These are phyloP conservation scores for Epichloe uncinata DNA, from an alignment of 2,329 filamentous ascomycete genomes.

Conservation along the genomic window DNA sequence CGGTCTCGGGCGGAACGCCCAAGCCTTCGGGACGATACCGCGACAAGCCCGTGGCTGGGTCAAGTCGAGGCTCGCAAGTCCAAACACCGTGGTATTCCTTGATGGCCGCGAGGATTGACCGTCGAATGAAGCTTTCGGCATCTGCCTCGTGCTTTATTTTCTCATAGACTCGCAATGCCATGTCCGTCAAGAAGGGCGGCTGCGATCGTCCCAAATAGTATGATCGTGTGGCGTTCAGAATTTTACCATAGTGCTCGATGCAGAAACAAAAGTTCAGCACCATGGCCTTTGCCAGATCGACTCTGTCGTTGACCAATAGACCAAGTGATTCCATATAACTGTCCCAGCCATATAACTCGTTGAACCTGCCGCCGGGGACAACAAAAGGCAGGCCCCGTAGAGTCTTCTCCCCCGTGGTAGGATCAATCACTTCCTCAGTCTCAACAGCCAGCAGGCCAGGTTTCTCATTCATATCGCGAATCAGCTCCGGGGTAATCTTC, in stretches of 20 bases:
- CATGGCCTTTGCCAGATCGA: conserved; percentile 86
- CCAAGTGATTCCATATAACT: conserved; percentile 97
- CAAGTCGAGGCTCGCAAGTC: conserved; percentile 65
- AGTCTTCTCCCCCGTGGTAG: conserved; percentile 53
- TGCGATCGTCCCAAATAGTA: conserved; percentile 94
- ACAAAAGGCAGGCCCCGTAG: conserved; percentile 80
- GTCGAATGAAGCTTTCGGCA: conserved; percentile 66
- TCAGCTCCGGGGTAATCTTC: conserved; percentile 66
- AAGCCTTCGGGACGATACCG: conserved; percentile 72
- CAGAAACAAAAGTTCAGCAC: conserved; percentile 95
- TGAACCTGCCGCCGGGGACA: conserved; percentile 95
- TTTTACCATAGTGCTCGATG: conserved; percentile 97
- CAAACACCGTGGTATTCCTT: conserved; percentile 93
- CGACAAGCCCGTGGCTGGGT: conserved; percentile 65
- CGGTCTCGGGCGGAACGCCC: conserved; percentile 85
- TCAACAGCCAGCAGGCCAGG: conserved; percentile 82
- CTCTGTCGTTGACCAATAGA: conserved; percentile 70
- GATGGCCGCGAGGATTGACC: conserved; percentile 77
- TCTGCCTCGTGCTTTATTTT: conserved; percentile 78
- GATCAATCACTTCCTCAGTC: conserved; percentile 64
- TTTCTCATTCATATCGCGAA: conserved; percentile 71
- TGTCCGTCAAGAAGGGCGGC: conserved; percentile 93
- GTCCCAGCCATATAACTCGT: conserved; percentile 97
- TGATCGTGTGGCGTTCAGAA: conserved; percentile 88
- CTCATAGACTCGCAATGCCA: conserved; percentile 88